Evolutionary conservation across 202 grass and related monocot genomes (phyloP).

Genomic region (Brachypodium distachyon): DNA sequence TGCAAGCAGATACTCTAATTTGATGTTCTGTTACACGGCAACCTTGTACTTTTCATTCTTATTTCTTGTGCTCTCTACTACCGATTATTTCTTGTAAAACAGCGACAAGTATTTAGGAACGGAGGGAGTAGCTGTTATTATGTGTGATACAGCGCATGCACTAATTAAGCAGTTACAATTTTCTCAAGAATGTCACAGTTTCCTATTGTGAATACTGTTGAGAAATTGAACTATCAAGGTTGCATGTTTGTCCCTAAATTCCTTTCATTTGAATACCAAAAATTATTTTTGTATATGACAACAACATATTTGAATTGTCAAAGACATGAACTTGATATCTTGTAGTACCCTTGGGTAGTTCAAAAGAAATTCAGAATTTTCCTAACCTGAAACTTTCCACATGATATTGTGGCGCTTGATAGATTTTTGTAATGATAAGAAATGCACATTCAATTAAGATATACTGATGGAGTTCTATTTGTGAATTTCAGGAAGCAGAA

Average conservation of each 20-base stretch:
- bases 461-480: neutral
- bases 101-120: too few species aligned
- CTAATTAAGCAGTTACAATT: neutral
- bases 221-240: neutral
- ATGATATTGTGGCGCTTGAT: neutral
- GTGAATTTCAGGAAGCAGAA: slow-evolving; percentile 60
- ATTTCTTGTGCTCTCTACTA: neutral
- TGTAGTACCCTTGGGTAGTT: neutral
- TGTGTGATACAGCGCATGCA: neutral
- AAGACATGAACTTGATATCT: neutral
- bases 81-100: too few species aligned
- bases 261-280: neutral
- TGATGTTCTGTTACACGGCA: neutral
- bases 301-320: neutral
- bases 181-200: neutral
- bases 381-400: neutral
- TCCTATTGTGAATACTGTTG: neutral
- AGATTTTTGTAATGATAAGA: neutral
- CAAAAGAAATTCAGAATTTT: neutral
- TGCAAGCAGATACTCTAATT: slow-evolving; percentile 1
- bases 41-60: neutral
- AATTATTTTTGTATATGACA: neutral
- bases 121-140: neutral
- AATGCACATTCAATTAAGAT: neutral
- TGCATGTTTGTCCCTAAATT: neutral